phyloP scores from a whole-genome alignment of 73 alveolate species.

The Tetrahymena thermophila region DNA sequence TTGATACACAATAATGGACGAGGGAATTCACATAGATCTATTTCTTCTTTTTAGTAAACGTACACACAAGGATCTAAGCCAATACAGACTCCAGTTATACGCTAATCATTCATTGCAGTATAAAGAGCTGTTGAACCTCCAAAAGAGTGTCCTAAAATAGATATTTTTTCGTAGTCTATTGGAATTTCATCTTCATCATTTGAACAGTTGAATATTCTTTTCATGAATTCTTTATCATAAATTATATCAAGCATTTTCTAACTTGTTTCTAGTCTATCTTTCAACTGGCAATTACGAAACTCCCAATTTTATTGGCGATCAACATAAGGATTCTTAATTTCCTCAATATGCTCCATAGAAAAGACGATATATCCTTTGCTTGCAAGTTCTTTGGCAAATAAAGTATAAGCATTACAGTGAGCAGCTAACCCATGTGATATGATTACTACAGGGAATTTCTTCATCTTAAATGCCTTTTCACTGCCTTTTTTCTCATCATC shows the following conservation, averaged over 20 bases:
- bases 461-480: background rate
- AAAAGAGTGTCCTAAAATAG: slow-evolving; percentile 35
- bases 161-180: background rate
- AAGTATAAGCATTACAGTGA: slow-evolving; percentile 39
- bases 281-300: background rate
- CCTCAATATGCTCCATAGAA: slow-evolving; percentile 35
- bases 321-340: slow-evolving; percentile 10
- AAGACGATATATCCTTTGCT: slow-evolving; percentile 23
- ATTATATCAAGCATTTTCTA: slow-evolving; percentile 20
- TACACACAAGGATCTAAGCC: slow-evolving; percentile 23
- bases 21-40: background rate
- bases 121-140: slow-evolving; percentile 32
- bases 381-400: slow-evolving; percentile 20
- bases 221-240: background rate
- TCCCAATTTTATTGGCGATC: slow-evolving; percentile 20
- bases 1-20: slow-evolving; percentile 20
- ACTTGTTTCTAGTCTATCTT: background rate
- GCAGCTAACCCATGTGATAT: slow-evolving; percentile 31
- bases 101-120: background rate
- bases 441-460: slow-evolving; percentile 12
- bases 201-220: background rate
- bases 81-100: slow-evolving; percentile 19
- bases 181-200: background rate
- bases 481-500: background rate
- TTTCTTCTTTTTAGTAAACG: slow-evolving; percentile 4